Percentiles rank a stretch among this genome's conserved stretches.
Evolutionary conservation across 345 rosid species (phyloP).

Genomic region (Acer negundo): DNA sequence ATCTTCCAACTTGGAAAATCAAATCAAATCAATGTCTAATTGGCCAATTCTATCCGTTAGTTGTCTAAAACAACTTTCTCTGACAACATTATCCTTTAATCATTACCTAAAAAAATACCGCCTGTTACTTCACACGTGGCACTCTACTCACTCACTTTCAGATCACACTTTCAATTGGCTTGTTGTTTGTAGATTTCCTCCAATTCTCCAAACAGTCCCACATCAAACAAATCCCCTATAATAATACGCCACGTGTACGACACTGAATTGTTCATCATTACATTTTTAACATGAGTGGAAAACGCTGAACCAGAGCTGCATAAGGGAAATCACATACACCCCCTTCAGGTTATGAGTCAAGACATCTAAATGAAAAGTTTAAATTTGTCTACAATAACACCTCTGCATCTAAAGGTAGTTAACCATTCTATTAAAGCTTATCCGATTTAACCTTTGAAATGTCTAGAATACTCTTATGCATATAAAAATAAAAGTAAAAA

Average conservation of each 20-base stretch:
- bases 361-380: neutral
- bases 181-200: slow-evolving; percentile 26
- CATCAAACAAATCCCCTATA: neutral
- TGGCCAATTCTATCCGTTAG: slow-evolving; percentile 1
- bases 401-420: neutral
- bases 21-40: neutral
- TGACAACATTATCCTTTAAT: slow-evolving; percentile 26
- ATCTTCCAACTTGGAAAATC: neutral
- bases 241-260: slow-evolving; percentile 13
- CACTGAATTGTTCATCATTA: neutral
- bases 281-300: neutral
- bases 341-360: neutral
- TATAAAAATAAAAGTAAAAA: too few species aligned
- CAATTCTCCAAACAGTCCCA: slow-evolving; percentile 2
- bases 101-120: slow-evolving; percentile 12
- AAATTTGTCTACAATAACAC: neutral
- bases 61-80: neutral
- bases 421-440: neutral
- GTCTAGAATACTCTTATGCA: too few species aligned
- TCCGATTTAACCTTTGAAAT: neutral
- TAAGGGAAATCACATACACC: neutral
- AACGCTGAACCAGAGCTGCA: neutral
- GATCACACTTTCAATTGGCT: slow-evolving; percentile 22
- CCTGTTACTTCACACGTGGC: slow-evolving; percentile 23
- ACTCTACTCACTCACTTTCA: slow-evolving; percentile 2